Base-by-base conservation (phyloP, 2,329 filamentous ascomycete species). In the Lachnellula arida region DNA sequence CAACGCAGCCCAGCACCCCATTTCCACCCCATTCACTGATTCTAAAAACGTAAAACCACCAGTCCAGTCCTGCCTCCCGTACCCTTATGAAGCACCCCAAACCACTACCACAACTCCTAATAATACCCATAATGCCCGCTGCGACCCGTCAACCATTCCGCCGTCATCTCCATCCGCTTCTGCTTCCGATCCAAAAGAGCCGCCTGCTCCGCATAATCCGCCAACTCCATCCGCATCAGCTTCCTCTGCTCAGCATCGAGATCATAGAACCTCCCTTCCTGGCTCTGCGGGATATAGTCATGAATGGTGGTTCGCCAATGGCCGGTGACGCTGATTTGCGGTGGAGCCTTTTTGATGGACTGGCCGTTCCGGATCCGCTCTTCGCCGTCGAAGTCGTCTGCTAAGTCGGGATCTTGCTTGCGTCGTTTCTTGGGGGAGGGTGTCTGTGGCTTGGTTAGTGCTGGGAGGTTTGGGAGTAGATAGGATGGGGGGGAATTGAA, bases 381-480 rank as follows among this genome's bases (percentile, higher is more conserved):
- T 51, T 64, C 63, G 37, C 63, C 63, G 15, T 65, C 63, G 1
- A 64, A 49, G 19, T 64, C 58, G 15, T 57, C 46, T n/a, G 49
- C 55, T 28, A 37, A 4, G n/a, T 49, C 51, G 5, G 42, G 28
- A 17, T 57, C 46, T 5, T 47, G 28, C 17, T 54, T 49, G 37
- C 53, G 51, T 35, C 56, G 59, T 43, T 60, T 61, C 37, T 22
- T 44, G 17, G 42, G 19, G 42, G 23, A 46, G 22, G 6, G 55
- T 15, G 46, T 32, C 51, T 39, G 48, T 47, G 53, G 17, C 12
- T 22, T 14, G 28, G 4, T 56, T 37, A 55, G 28, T 46, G 28
- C 7, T 8, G n/a, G 47, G 32, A 4, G 17, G 4, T 35, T 7
- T 22, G 9, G 28, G 14, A 42, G 22, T 25, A 25, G 19, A n/a